phyloP scores from a whole-genome alignment of 2,329 filamentous ascomycete genomes.

The Xylaria sp. region DNA sequence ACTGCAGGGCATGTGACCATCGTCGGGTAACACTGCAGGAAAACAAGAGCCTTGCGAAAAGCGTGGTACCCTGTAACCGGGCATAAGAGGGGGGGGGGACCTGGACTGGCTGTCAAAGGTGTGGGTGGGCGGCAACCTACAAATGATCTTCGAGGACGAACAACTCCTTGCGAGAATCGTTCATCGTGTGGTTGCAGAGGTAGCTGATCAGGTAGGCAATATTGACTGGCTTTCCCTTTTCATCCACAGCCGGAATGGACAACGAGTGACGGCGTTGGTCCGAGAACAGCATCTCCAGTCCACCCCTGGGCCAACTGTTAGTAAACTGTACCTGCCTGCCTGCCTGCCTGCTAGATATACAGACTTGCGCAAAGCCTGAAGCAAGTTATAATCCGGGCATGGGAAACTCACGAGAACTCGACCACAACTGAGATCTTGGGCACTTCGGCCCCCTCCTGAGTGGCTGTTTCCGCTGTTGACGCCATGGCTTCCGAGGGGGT shows the following conservation, averaged over 20 bases:
- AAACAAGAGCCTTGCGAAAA: constrained; percentile 3
- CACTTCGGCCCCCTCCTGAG: constrained; percentile 12
- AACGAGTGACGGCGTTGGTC: constrained; percentile 76
- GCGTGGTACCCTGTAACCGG: constrained; percentile 9
- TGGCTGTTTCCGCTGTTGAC: constrained; percentile 9
- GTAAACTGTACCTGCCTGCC: constrained; percentile 23
- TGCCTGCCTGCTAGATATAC: too few species aligned
- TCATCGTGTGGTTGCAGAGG: constrained; percentile 82
- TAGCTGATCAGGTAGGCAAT: constrained; percentile 77
- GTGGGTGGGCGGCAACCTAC: constrained; percentile 63
- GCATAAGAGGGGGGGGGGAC: too few species aligned
- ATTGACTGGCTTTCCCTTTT: constrained; percentile 63
- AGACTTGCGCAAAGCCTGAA: too few species aligned
- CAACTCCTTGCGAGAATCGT: constrained; percentile 80
- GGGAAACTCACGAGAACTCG: constrained; percentile 55
- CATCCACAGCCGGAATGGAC: constrained; percentile 64
- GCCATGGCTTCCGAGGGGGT: constrained; percentile 14
- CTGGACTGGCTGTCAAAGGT: constrained; percentile 10
- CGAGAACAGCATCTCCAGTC: constrained; percentile 91
- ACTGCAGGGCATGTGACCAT: constrained; percentile 14
- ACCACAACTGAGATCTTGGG: constrained; percentile 59
- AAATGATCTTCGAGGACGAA: constrained; percentile 87
- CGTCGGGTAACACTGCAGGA: constrained; percentile 6
- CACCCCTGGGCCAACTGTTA: constrained; percentile 62
- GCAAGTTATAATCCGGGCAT: too few species aligned